phyloP scores from a whole-genome alignment of 2,329 filamentous ascomycete species.

The Paracorniculantispora psalliotae region DNA sequence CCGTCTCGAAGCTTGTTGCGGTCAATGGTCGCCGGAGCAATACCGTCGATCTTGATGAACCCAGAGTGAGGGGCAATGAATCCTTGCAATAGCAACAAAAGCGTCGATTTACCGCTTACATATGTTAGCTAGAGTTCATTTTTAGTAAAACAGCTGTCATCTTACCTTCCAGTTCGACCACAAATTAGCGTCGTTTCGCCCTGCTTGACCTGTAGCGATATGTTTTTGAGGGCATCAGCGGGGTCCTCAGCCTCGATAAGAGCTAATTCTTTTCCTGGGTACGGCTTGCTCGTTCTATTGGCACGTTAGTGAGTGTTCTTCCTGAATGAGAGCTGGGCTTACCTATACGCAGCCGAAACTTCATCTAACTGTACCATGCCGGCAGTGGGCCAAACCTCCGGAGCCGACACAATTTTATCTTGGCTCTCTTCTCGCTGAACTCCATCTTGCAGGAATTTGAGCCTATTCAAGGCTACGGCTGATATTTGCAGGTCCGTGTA shows the following conservation, averaged over 20 bases:
- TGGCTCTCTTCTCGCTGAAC: not conserved
- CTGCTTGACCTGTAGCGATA: not conserved
- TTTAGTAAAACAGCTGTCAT: not conserved
- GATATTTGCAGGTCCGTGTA: slow-evolving; percentile 1
- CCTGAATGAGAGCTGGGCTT: not conserved
- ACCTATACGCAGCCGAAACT: slow-evolving; percentile 1
- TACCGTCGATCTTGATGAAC: not conserved
- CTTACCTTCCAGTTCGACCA: slow-evolving; percentile 8
- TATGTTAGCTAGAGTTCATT: not conserved
- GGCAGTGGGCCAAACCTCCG: not conserved
- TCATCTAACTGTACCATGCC: not conserved
- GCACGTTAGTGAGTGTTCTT: not conserved
- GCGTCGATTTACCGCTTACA: not conserved
- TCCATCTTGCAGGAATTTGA: not conserved
- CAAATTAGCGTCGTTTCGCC: not conserved
- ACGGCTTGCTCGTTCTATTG: not conserved
- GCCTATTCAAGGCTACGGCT: slow-evolving; percentile 1
- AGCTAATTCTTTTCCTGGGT: not conserved
- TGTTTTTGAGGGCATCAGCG: not conserved
- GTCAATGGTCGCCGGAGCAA: not conserved
- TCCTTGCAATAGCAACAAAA: slow-evolving; percentile 1
- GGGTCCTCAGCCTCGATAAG: not conserved
- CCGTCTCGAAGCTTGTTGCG: not conserved
- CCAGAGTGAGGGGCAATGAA: not conserved
- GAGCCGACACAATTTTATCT: not conserved